A percentile compares a stretch with the other conserved stretches of the same genome.
Evolutionary conservation across 2,329 filamentous ascomycete species (phyloP).

Genomic region (Aspergillus novoparasiticus): DNA sequence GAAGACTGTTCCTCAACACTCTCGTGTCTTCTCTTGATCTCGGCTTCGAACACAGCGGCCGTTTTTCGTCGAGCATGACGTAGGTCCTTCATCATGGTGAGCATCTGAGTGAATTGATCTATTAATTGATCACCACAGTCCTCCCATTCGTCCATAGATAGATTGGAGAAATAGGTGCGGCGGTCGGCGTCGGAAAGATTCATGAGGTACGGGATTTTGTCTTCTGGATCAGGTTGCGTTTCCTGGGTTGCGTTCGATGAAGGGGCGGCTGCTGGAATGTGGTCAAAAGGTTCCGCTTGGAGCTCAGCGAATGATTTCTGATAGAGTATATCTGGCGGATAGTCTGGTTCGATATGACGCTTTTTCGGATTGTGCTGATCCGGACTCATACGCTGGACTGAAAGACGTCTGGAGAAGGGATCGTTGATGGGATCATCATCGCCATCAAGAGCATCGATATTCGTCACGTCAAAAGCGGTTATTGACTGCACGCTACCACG

Average conservation of each 20-base stretch:
- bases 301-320: conserved; percentile 53
- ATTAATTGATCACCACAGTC: conserved; percentile 64
- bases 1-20: conserved; percentile 52
- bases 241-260: conserved; percentile 24
- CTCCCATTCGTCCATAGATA: conserved; percentile 61
- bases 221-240: conserved; percentile 19
- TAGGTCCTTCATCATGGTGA: conserved; percentile 55
- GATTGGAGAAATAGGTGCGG: conserved; percentile 52
- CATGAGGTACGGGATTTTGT: conserved; percentile 42
- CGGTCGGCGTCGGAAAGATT: conserved; percentile 44
- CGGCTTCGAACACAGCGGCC: conserved; percentile 56
- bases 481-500: conserved; percentile 30
- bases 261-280: conserved; percentile 36
- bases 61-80: conserved; percentile 57
- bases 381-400: conserved; percentile 30
- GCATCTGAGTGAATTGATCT: conserved; percentile 54
- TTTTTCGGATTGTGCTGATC: conserved; percentile 31
- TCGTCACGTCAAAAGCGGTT: conserved; percentile 35
- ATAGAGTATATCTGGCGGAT: conserved; percentile 48
- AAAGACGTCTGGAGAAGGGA: conserved; percentile 33
- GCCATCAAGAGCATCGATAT: conserved; percentile 35
- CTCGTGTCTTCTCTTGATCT: conserved; percentile 57
- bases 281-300: conserved; percentile 54
- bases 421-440: conserved; percentile 34
- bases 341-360: conserved; percentile 48